Evolutionary conservation across 2,329 filamentous ascomycete genomes (phyloP).

Genomic region (Pseudogymnoascus sp.): DNA sequence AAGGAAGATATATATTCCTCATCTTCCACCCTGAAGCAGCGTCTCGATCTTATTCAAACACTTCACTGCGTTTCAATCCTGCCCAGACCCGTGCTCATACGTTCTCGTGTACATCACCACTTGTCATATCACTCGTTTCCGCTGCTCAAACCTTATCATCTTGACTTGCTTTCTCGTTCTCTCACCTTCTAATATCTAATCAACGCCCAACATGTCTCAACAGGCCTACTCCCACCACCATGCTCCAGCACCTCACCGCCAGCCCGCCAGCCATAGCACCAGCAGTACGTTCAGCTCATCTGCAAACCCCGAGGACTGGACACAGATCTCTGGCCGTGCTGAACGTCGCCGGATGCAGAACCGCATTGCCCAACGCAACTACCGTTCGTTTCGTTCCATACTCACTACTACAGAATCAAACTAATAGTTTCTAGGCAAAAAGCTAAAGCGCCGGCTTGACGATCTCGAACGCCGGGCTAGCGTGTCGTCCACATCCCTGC

Average conservation of each 20-base stretch:
- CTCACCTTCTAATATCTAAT: constrained; percentile 6
- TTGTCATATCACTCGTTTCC: too few species aligned
- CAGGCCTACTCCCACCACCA: constrained; percentile 27
- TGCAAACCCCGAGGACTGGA: constrained; percentile 96
- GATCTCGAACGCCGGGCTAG: constrained; percentile 75
- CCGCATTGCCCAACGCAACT: constrained; percentile 94
- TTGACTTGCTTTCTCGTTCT: neutral
- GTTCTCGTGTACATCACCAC: too few species aligned
- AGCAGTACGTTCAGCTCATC: constrained; percentile 93
- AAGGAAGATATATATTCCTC: too few species aligned
- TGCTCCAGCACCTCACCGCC: constrained; percentile 41
- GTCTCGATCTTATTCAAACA: too few species aligned
- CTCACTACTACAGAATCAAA: too few species aligned
- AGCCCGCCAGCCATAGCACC: constrained; percentile 66
- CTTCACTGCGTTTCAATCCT: too few species aligned
- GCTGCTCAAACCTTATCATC: neutral
- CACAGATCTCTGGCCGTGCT: constrained; percentile 94
- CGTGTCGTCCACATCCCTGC: constrained; percentile 48
- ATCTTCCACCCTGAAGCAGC: too few species aligned
- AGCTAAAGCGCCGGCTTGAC: constrained; percentile 83
- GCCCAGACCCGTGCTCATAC: too few species aligned
- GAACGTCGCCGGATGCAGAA: constrained; percentile 94
- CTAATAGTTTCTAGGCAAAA: constrained; percentile 58
- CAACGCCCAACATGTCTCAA: constrained; percentile 25
- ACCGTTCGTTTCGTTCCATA: constrained; percentile 55